These are phyloP conservation scores for Furcasterigmium furcatum DNA, from an alignment of 2,329 filamentous ascomycete genomes.

Conservation along the genomic window DNA sequence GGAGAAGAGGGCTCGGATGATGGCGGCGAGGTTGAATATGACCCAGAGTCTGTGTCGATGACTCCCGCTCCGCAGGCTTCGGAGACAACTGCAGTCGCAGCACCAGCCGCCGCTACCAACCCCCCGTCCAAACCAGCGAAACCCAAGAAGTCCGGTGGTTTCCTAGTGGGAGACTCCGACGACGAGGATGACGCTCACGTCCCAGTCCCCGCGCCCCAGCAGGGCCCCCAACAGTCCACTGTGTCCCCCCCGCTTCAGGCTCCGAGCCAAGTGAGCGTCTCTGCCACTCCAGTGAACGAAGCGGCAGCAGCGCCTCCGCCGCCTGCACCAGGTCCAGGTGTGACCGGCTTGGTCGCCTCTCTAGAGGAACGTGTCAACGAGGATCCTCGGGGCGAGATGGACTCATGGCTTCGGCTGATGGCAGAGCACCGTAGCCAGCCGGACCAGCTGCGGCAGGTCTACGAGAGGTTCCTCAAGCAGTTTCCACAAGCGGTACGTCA, in stretches of 20 bases:
- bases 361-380: constrained; percentile 90
- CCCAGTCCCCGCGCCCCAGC: constrained; percentile 7
- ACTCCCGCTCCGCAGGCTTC: constrained; percentile 18
- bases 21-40: constrained; percentile 30
- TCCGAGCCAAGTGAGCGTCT: constrained; percentile 7
- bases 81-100: constrained; percentile 22
- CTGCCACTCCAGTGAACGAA: constrained; percentile 11
- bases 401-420: constrained; percentile 88
- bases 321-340: constrained; percentile 33
- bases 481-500: constrained; percentile 87
- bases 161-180: constrained; percentile 58
- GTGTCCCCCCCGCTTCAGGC: constrained; percentile 11
- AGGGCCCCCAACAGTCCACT: constrained; percentile 13
- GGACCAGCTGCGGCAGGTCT: constrained; percentile 75
- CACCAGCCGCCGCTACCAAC: constrained; percentile 20
- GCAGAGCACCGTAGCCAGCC: constrained; percentile 80
- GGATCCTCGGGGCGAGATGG: constrained; percentile 87
- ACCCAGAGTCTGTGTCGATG: constrained; percentile 52
- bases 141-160: constrained; percentile 57
- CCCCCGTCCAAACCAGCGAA: constrained; percentile 35
- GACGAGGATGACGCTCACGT: constrained; percentile 42
- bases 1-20: background rate
- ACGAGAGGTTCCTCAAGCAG: constrained; percentile 80
- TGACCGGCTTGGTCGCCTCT: constrained; percentile 65
- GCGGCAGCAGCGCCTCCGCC: constrained; percentile 24